Conservation (phyloP, 2,329 filamentous ascomycete species). For the Periglandula ipomoeae region DNA sequence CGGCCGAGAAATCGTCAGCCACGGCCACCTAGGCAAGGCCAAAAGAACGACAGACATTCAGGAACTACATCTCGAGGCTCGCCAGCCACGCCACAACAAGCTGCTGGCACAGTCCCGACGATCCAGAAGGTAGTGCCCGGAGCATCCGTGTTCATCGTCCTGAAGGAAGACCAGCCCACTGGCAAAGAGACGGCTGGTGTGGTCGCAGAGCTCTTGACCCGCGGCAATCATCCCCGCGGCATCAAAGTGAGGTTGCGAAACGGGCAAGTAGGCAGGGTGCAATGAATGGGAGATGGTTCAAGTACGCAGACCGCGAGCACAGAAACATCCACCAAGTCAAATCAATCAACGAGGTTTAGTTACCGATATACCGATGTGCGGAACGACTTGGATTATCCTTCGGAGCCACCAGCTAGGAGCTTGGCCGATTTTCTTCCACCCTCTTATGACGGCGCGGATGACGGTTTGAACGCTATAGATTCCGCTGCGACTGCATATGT, state of each 20-base stretch:
- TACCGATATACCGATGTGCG: conserved; percentile 26
- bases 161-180: conserved; percentile 69
- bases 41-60: neutral
- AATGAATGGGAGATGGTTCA: conserved; percentile 39
- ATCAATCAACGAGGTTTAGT: conserved; percentile 17
- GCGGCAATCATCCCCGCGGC: conserved; percentile 65
- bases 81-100: conserved; percentile 26
- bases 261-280: conserved; percentile 66
- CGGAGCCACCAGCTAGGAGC: conserved; percentile 29
- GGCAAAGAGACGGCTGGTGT: conserved; percentile 60
- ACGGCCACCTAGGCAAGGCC: conserved; percentile 10
- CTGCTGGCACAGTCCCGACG: conserved; percentile 34
- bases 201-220: conserved; percentile 60
- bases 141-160: conserved; percentile 59
- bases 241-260: conserved; percentile 69
- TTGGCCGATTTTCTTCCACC: conserved; percentile 40
- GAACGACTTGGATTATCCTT: conserved; percentile 25
- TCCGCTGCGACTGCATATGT: neutral
- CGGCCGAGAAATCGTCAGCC: conserved; percentile 24
- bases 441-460: conserved; percentile 19
- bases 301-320: conserved; percentile 1
- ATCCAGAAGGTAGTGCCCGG: conserved; percentile 48
- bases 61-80: conserved; percentile 11
- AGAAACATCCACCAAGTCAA: conserved; percentile 2
- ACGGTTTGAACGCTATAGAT: conserved; percentile 6